phyloP scores from a whole-genome alignment of 2,329 filamentous ascomycete species.

The Ceratocystis smalleyi region DNA sequence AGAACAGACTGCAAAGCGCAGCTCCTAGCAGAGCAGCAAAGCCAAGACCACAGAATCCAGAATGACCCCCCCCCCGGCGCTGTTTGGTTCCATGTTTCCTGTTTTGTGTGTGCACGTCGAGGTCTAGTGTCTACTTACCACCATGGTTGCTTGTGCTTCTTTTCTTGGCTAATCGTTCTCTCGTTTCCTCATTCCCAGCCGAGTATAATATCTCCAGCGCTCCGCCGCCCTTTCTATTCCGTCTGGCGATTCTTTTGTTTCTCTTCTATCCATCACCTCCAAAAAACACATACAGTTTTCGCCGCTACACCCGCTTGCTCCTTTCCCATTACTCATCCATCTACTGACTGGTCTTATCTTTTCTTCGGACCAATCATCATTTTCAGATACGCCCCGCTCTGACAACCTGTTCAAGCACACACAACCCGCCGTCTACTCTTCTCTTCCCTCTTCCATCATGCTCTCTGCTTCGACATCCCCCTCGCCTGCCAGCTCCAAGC shows the following conservation, averaged over 20 bases:
- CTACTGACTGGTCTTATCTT: not conserved
- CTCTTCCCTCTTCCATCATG: not conserved
- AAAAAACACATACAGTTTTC: not conserved
- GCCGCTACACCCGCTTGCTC: not conserved
- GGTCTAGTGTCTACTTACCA: too few relatives aligned
- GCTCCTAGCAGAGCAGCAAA: too few relatives aligned
- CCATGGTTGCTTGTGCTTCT: too few relatives aligned
- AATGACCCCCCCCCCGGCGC: not conserved
- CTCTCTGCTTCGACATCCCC: not conserved
- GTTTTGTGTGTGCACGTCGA: not conserved
- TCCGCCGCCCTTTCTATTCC: not conserved
- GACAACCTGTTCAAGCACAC: not conserved
- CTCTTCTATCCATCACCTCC: not conserved
- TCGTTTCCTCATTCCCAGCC: not conserved
- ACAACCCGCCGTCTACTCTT: not conserved
- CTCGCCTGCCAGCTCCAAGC: not conserved
- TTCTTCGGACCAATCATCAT: not conserved
- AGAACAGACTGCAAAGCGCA: not conserved
- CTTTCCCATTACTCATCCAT: not conserved
- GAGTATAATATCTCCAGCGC: slow-evolving; percentile 1
- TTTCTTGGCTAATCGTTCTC: too few relatives aligned
- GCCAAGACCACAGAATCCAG: not conserved
- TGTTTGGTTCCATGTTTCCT: not conserved
- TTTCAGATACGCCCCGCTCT: not conserved
- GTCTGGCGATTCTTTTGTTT: not conserved